Percentiles rank a stretch among this genome's conserved stretches.
Conservation (phyloP, 352 stramenopile genomes). For the Globisporangium ultimum region DNA sequence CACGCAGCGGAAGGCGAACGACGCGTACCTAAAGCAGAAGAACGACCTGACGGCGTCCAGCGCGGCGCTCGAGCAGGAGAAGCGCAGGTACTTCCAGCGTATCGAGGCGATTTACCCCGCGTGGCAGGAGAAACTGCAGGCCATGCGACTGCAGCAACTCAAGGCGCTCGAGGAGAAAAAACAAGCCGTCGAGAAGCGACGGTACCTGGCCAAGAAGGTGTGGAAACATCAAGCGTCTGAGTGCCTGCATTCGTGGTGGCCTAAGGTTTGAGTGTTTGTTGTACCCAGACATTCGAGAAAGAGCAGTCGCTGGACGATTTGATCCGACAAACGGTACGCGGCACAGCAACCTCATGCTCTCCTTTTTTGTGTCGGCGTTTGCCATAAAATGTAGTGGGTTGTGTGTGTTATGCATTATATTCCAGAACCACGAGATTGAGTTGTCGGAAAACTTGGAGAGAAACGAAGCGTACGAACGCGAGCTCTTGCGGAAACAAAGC, state of each 20-base stretch:
- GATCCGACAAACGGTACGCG: slow-evolving; percentile 60
- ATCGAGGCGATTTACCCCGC: slow-evolving; percentile 67
- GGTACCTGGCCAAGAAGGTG: slow-evolving; percentile 75
- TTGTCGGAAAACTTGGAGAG: slow-evolving; percentile 70
- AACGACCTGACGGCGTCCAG: slow-evolving; percentile 39
- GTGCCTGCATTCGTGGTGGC: background rate
- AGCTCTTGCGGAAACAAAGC: slow-evolving; percentile 54
- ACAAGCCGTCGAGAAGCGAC: slow-evolving; percentile 54
- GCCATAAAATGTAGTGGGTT: background rate
- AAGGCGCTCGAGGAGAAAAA: slow-evolving; percentile 73
- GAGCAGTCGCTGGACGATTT: slow-evolving; percentile 67
- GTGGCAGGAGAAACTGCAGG: slow-evolving; percentile 69
- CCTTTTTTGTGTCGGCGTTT: background rate
- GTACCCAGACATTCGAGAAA: slow-evolving; percentile 71
- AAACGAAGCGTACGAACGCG: slow-evolving; percentile 67
- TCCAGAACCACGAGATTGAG: slow-evolving; percentile 70
- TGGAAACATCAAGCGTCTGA: background rate
- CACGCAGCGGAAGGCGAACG: slow-evolving; percentile 47
- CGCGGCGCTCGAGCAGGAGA: slow-evolving; percentile 54
- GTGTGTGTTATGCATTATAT: background rate
- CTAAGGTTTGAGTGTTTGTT: background rate
- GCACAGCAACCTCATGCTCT: background rate
- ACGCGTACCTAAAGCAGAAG: slow-evolving; percentile 33
- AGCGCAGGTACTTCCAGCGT: slow-evolving; percentile 50
- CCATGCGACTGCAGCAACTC: slow-evolving; percentile 47